Conservation (phyloP, 805 yeast species). For the Wickerhamiella parazyma region DNA sequence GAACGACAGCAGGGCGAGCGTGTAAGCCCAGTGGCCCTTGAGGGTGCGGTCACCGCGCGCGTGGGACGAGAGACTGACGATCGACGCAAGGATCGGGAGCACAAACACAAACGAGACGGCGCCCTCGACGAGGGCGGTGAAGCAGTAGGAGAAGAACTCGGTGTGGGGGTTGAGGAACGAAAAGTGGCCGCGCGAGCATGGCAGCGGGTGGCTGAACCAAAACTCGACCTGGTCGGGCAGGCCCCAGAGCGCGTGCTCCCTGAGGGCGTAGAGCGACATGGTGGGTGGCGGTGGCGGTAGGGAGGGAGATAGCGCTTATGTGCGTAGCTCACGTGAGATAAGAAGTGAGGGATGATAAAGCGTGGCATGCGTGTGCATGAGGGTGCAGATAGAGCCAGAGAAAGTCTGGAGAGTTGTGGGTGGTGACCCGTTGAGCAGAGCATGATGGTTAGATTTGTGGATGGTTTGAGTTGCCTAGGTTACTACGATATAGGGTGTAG, state of each 20-base stretch:
- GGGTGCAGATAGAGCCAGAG: too few species aligned
- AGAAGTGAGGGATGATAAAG: neutral
- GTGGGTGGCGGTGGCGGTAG: neutral
- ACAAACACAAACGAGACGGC: slow-evolving; percentile 8
- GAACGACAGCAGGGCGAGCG: slow-evolving; percentile 13
- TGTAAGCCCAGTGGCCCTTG: slow-evolving; percentile 15
- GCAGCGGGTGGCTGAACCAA: slow-evolving; percentile 5
- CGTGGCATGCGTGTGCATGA: too few species aligned
- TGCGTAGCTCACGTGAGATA: neutral
- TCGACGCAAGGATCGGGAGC: slow-evolving; percentile 12
- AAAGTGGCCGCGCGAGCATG: slow-evolving; percentile 10
- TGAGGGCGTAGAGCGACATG: neutral
- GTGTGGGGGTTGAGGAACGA: slow-evolving; percentile 16
- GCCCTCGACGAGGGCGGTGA: slow-evolving; percentile 13
- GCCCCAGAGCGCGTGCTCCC: neutral
- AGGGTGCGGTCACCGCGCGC: slow-evolving; percentile 12
- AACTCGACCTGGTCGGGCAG: neutral
- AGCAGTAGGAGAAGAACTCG: slow-evolving; percentile 17
- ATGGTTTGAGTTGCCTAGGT: too few species aligned
- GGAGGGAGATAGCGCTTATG: neutral
- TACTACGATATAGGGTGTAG: too few species aligned
- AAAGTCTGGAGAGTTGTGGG: too few species aligned
- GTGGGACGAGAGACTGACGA: slow-evolving; percentile 11
- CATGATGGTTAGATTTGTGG: too few species aligned
- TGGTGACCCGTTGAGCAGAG: too few species aligned